Conservation (phyloP, 306 rosid species). For the Boehmeria nivea region DNA sequence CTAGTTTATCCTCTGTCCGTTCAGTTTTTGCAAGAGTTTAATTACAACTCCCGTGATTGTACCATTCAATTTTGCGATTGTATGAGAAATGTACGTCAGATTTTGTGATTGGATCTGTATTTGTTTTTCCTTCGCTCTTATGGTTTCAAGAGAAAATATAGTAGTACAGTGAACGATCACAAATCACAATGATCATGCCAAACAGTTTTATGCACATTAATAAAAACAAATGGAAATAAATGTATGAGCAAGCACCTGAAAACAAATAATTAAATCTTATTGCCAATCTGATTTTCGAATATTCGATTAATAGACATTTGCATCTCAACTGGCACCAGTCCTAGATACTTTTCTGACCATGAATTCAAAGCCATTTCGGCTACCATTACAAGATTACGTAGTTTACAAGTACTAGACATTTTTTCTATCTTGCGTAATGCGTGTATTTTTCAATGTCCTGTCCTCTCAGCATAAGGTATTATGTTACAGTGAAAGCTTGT, state of each 20-base stretch:
- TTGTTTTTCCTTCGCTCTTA: too few species aligned
- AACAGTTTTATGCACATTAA: too few species aligned
- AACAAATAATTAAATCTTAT: conserved; percentile 37
- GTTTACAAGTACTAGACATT: conserved; percentile 17
- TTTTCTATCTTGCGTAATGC: conserved; percentile 18
- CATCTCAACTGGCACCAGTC: conserved; percentile 19
- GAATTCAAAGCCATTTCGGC: too few species aligned
- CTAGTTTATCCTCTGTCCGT: neutral
- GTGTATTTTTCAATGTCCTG: conserved; percentile 23
- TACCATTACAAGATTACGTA: too few species aligned
- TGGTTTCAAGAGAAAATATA: too few species aligned
- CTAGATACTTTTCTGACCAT: conserved; percentile 24
- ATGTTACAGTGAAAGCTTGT: conserved; percentile 42
- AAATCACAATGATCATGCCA: too few species aligned
- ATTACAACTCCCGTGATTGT: too few species aligned
- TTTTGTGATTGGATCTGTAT: too few species aligned
- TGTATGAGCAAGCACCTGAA: neutral
- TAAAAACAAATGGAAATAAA: too few species aligned
- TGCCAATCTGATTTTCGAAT: conserved; percentile 33
- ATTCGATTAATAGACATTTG: conserved; percentile 28
- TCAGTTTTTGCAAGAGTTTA: too few species aligned
- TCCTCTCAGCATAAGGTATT: conserved; percentile 16
- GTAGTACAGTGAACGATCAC: too few species aligned
- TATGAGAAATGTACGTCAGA: neutral
- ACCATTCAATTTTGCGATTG: neutral